phyloP scores from a whole-genome alignment of 331 rosid genomes.

The Malus hybrid region DNA sequence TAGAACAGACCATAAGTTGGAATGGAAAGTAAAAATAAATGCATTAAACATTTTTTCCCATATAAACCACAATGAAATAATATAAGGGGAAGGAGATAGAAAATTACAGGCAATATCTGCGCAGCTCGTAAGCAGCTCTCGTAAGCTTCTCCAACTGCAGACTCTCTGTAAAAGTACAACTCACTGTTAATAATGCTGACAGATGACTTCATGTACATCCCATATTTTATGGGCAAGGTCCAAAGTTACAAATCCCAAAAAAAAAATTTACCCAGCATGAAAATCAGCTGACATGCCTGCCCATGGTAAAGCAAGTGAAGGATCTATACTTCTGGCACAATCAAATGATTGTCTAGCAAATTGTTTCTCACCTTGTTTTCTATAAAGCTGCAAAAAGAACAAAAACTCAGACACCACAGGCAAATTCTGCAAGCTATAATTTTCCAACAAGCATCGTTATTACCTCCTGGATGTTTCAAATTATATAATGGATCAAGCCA shows the following conservation, averaged over 20 bases:
- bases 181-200: conserved; percentile 13
- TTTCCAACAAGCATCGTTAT: background rate
- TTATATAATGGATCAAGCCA: background rate
- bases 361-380: conserved; percentile 51
- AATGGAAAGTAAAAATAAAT: background rate
- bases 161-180: conserved; percentile 33
- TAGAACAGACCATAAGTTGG: background rate
- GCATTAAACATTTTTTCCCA: background rate
- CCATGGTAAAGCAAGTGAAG: conserved; percentile 91
- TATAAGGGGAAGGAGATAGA: background rate
- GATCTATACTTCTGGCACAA: conserved; percentile 89
- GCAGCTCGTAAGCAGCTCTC: conserved; percentile 90
- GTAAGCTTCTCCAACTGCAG: conserved; percentile 67
- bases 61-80: background rate
- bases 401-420: conserved; percentile 1
- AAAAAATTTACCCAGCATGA: conserved; percentile 39
- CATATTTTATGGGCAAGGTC: background rate
- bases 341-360: conserved; percentile 81
- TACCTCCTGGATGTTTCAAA: background rate
- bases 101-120: conserved; percentile 75
- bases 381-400: conserved; percentile 48
- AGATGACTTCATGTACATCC: conserved; percentile 4
- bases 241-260: background rate
- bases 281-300: conserved; percentile 94
- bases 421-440: background rate